phyloP scores from a whole-genome alignment of 2,329 filamentous ascomycete genomes.

The Zasmidium angulare region DNA sequence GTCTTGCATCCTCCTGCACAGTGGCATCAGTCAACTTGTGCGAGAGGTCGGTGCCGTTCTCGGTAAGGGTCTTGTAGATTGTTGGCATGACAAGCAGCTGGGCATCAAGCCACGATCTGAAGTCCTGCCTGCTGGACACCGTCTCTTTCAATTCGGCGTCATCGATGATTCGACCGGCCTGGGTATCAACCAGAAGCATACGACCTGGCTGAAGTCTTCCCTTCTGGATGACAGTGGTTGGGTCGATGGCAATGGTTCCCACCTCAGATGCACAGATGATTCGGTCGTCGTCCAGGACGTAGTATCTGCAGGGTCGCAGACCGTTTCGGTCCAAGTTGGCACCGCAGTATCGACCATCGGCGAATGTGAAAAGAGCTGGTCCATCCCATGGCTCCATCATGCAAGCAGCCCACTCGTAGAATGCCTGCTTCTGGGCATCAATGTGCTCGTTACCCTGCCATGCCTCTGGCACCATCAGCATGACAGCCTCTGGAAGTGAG shows the following conservation, averaged over 20 bases:
- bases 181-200: slow-evolving; percentile 93
- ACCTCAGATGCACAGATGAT: slow-evolving; percentile 98
- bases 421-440: slow-evolving; percentile 93
- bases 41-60: slow-evolving; percentile 62
- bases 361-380: slow-evolving; percentile 93
- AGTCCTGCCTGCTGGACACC: slow-evolving; percentile 83
- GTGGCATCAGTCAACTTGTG: slow-evolving; percentile 66
- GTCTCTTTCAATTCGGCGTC: slow-evolving; percentile 88
- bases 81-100: slow-evolving; percentile 79
- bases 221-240: slow-evolving; percentile 87
- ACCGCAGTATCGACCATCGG: slow-evolving; percentile 93
- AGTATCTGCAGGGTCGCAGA: slow-evolving; percentile 92
- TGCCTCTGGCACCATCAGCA: slow-evolving; percentile 97
- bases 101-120: slow-evolving; percentile 82
- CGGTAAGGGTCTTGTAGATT: slow-evolving; percentile 63
- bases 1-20: slow-evolving; percentile 79
- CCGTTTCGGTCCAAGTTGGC: slow-evolving; percentile 96
- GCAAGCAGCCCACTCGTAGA: slow-evolving; percentile 98
- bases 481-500: slow-evolving; percentile 91
- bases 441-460: slow-evolving; percentile 93
- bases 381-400: slow-evolving; percentile 99
- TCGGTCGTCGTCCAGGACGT: slow-evolving; percentile 92
- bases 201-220: slow-evolving; percentile 90
- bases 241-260: slow-evolving; percentile 87
- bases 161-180: slow-evolving; percentile 88